Evolutionary conservation across 768 basidiomycete species (phyloP).

Genomic region (Mycena amicta): DNA sequence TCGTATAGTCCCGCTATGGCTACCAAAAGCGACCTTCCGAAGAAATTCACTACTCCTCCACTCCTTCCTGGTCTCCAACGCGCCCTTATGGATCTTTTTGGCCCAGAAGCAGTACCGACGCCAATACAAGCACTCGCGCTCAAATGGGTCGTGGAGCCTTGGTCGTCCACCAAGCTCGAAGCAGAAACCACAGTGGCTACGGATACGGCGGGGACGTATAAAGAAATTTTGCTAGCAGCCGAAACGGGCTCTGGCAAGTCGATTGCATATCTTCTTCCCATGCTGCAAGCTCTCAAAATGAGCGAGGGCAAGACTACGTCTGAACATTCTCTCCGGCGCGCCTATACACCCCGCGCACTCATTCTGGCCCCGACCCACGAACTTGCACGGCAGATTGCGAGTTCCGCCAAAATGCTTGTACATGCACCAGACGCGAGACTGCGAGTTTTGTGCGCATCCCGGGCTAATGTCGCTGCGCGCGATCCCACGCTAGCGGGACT

Average conservation of each 20-base stretch:
- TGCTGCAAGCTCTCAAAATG: slow-evolving; percentile 76
- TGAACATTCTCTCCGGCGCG: slow-evolving; percentile 24
- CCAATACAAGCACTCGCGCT: slow-evolving; percentile 79
- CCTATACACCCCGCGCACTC: slow-evolving; percentile 71
- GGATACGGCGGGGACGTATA: slow-evolving; percentile 30
- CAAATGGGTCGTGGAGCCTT: slow-evolving; percentile 55
- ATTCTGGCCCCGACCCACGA: slow-evolving; percentile 90
- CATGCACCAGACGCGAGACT: slow-evolving; percentile 66
- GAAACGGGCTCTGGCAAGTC: slow-evolving; percentile 95
- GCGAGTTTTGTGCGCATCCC: slow-evolving; percentile 71
- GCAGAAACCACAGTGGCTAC: slow-evolving; percentile 2
- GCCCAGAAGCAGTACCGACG: slow-evolving; percentile 60
- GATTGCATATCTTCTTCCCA: slow-evolving; percentile 84
- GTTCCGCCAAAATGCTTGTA: slow-evolving; percentile 71
- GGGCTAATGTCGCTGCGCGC: slow-evolving; percentile 46
- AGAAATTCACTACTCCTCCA: slow-evolving; percentile 66
- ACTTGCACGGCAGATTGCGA: slow-evolving; percentile 77
- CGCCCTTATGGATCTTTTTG: slow-evolving; percentile 60
- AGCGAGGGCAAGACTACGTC: slow-evolving; percentile 10
- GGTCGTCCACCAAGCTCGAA: slow-evolving; percentile 4
- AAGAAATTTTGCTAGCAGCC: slow-evolving; percentile 72
- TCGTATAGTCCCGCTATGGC: slow-evolving; percentile 17
- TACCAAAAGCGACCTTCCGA: slow-evolving; percentile 29
- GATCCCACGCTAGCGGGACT: slow-evolving; percentile 48
- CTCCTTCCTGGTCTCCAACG: slow-evolving; percentile 65